These are phyloP conservation scores for Cyclotella atomus DNA, from an alignment of 108 stramenopile genomes.

Conservation along the genomic window DNA sequence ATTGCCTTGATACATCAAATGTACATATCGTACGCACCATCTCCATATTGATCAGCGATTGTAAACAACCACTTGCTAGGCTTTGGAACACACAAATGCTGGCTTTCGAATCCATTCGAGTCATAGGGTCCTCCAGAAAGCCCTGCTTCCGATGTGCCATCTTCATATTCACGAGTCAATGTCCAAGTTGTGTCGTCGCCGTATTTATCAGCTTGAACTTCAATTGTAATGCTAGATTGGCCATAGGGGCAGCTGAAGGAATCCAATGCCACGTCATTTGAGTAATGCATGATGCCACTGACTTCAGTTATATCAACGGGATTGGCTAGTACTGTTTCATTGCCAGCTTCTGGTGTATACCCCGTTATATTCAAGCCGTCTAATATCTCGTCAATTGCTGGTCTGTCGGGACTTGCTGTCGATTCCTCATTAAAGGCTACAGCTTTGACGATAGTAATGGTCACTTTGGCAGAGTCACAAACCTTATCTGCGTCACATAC, in stretches of 20 bases:
- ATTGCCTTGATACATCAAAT: not conserved
- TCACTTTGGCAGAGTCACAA: not conserved
- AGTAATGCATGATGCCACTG: no score
- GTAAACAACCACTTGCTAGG: constrained; percentile 8
- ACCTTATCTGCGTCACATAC: not conserved
- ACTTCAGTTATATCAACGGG: no score
- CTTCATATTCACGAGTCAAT: not conserved
- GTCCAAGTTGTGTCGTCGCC: constrained; percentile 29
- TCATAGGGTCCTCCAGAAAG: constrained; percentile 17
- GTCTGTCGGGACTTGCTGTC: not conserved
- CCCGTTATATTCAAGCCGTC: not conserved
- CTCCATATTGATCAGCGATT: constrained; percentile 25
- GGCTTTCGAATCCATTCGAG: constrained; percentile 18
- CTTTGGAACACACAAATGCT: constrained; percentile 3
- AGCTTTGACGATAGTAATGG: constrained; percentile 8
- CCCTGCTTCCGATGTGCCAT: not conserved
- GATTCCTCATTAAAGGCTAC: not conserved
- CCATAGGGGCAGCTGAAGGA: constrained; percentile 3
- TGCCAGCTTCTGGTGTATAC: no score
- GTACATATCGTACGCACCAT: constrained; percentile 10
- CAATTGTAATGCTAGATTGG: constrained; percentile 14
- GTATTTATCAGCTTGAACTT: constrained; percentile 33
- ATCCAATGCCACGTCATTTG: no score
- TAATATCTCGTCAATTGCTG: not conserved
- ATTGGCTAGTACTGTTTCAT: no score